Base-by-base conservation (phyloP, 1,284 basidiomycete genomes). In the Agaricales sp. region DNA sequence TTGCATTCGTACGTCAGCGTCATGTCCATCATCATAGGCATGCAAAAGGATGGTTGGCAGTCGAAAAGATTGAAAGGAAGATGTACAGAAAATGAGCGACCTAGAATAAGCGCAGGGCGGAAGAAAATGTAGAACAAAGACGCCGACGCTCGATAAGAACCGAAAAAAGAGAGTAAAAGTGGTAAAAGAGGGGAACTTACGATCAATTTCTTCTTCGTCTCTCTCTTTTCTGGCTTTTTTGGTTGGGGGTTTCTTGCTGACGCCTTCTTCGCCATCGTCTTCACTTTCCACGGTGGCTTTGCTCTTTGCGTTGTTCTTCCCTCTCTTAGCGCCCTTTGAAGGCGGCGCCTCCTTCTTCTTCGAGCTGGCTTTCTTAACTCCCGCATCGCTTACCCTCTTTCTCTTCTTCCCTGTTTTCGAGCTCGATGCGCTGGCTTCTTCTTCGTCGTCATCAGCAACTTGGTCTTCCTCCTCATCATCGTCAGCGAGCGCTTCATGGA, bases 271-370 rank as follows among this genome's bases (percentile, higher is more conserved):
- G 38, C 68, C 78, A 21, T 82, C 81, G 54, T 87, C 85, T 63
- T 89, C 86, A 18, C 78, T 82, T 62, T 88, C 85, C 25, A 87
- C 76, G 62, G 76, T 63, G 16, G 76, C 74, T 62, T 80, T 84
- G 37, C 74, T 77, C 20, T 43, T 43, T n/a, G 30, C 30, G 8
- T n/a, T n/a, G 18, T 43, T 43, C 61, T 80, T 83, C 51, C 67
- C 61, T 51, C 78, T 81, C 67, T 78, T 80, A 66, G 70, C 80
- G 44, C 65, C 63, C 64, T 60, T 68, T 58, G 57, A 54, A 54
- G 67, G 53, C 74, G 70, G 64, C 70, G 76, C 61, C 63, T 70
- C 59, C 58, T 44, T 67, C 58, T 44, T 64, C 52, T 55, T 62
- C 63, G 70, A 58, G 58, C 43, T 66, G 57, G 43, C 64, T 52